These are phyloP conservation scores for Leccinellum albellum DNA, from an alignment of 768 basidiomycete genomes.

Conservation along the genomic window DNA sequence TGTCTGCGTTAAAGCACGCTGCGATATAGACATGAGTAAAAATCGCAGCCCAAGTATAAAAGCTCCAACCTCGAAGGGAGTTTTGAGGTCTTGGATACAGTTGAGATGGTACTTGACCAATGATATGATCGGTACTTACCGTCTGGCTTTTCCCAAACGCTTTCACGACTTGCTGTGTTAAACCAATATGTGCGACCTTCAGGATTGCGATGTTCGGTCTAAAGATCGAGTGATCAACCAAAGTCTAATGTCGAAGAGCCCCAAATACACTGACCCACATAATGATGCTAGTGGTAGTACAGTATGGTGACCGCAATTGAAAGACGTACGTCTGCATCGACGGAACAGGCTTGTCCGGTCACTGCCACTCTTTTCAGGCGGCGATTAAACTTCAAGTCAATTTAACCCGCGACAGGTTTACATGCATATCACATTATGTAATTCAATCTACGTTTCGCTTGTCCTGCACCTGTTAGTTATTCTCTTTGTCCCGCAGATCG, in stretches of 20 bases:
- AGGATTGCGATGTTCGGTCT: conserved; percentile 93
- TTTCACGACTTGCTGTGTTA: conserved; percentile 81
- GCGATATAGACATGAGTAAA: conserved; percentile 11
- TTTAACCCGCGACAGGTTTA: background rate
- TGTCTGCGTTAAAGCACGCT: conserved; percentile 87
- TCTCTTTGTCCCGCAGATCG: background rate
- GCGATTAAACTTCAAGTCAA: conserved; percentile 16
- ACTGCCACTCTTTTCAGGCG: conserved; percentile 14
- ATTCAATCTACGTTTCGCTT: no score
- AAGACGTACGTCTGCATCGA: background rate
- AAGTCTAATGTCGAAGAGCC: background rate
- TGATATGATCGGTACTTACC: conserved; percentile 42
- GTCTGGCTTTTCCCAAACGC: conserved; percentile 98
- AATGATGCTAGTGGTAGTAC: background rate
- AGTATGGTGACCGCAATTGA: conserved; percentile 1
- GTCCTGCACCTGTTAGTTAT: background rate
- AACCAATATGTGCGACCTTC: conserved; percentile 99
- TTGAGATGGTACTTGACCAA: conserved; percentile 3
- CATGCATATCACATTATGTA: no score
- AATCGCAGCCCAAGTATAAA: background rate
- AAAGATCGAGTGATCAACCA: conserved; percentile 3
- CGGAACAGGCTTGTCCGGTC: conserved; percentile 1
- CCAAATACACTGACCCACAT: conserved; percentile 31
- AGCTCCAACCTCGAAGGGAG: conserved; percentile 76
- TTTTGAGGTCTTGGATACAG: conserved; percentile 67